Percentiles rank a stretch among this genome's conserved stretches.
Evolutionary conservation across 371 early-diverging fungal species (phyloP).

Genomic region (Scutellospora calospora): DNA sequence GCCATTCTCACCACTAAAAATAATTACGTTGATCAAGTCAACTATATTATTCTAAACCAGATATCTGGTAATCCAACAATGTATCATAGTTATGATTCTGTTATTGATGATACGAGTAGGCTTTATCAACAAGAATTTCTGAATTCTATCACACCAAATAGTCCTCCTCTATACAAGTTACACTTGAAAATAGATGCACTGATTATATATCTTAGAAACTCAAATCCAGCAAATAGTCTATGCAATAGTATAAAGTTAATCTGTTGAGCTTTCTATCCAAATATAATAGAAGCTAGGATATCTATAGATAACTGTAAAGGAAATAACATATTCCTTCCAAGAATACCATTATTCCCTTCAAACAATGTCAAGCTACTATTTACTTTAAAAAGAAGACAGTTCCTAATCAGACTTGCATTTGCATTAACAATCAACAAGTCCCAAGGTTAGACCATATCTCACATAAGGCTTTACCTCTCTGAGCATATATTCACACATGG

Average conservation of each 20-base stretch:
- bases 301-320: neutral
- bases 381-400: slow-evolving; percentile 42
- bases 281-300: neutral
- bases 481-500: slow-evolving; percentile 41
- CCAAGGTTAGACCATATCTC: slow-evolving; percentile 48
- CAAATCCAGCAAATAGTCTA: slow-evolving; percentile 45
- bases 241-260: slow-evolving; percentile 39
- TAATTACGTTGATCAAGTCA: neutral
- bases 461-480: slow-evolving; percentile 34
- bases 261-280: neutral
- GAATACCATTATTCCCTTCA: neutral
- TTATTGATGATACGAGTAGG: neutral
- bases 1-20: neutral
- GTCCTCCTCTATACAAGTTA: slow-evolving; percentile 46
- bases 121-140: slow-evolving; percentile 41
- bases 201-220: slow-evolving; percentile 49
- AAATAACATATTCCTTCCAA: neutral
- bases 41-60: neutral
- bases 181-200: slow-evolving; percentile 47
- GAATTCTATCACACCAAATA: slow-evolving; percentile 39
- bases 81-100: neutral
- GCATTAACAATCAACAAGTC: slow-evolving; percentile 16
- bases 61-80: neutral
- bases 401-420: slow-evolving; percentile 42
- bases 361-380: neutral